phyloP scores from a whole-genome alignment of 495 filamentous ascomycete species.

The Talaromyces ruber region DNA sequence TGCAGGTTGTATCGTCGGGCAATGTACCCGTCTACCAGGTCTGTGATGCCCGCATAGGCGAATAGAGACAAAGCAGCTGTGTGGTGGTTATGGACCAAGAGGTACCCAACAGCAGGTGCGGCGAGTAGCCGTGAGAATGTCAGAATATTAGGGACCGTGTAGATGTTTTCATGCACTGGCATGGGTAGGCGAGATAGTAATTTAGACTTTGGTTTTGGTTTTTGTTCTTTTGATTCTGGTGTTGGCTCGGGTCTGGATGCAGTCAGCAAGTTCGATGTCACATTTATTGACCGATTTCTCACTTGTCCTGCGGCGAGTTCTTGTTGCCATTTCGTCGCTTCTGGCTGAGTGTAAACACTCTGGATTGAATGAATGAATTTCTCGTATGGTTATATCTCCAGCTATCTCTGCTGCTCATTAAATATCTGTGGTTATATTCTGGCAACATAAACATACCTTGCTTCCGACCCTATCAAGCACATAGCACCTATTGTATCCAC shows the following conservation, averaged over 20 bases:
- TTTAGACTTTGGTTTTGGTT: constrained; percentile 16
- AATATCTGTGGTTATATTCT: not conserved
- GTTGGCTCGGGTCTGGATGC: not conserved
- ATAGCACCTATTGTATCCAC: not conserved
- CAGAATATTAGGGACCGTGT: constrained; percentile 86
- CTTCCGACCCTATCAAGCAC: not conserved
- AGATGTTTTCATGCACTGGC: constrained; percentile 79
- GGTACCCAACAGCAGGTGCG: constrained; percentile 81
- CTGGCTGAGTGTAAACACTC: not conserved
- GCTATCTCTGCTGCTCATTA: not conserved
- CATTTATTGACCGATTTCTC: not conserved
- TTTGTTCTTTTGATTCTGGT: not conserved
- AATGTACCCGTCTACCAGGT: constrained; percentile 87
- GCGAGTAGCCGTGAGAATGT: constrained; percentile 80
- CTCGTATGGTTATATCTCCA: not conserved
- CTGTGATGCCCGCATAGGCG: constrained; percentile 83
- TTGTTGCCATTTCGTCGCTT: not conserved
- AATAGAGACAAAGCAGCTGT: constrained; percentile 73
- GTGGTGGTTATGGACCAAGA: constrained; percentile 76
- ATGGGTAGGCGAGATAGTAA: constrained; percentile 42
- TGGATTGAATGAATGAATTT: not conserved
- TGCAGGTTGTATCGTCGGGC: constrained; percentile 78
- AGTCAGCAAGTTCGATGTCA: not conserved
- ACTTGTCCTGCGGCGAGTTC: not conserved
- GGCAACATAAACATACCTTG: not conserved